A percentile compares a stretch with the other conserved stretches of the same genome.
Conservation (phyloP, 176 grass and related monocot species). For the Triticum timopheevii region DNA sequence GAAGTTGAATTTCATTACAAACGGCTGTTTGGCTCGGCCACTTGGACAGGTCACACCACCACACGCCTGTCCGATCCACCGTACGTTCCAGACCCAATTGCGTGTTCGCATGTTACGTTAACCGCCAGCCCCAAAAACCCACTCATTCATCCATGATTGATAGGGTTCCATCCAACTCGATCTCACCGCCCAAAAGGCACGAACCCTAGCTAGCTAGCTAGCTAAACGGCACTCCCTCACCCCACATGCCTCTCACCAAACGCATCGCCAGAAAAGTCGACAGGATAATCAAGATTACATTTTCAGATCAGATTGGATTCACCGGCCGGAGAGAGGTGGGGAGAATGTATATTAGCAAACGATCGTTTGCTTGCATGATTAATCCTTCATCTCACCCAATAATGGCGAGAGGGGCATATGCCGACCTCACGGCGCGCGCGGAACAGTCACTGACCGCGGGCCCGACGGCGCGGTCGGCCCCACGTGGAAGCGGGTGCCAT, state of each 20-base stretch:
- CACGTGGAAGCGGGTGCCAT: constrained; percentile 6
- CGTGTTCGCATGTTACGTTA: constrained; percentile 20
- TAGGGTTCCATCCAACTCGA: constrained; percentile 23
- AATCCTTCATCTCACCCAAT: constrained; percentile 19
- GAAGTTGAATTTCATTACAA: neutral
- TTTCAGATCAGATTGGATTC: neutral
- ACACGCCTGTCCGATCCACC: neutral
- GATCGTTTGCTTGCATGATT: constrained; percentile 24
- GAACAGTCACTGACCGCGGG: neutral
- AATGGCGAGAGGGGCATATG: neutral
- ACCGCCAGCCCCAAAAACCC: constrained; percentile 3
- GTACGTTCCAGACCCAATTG: neutral
- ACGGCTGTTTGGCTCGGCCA: neutral
- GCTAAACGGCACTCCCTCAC: neutral
- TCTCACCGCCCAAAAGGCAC: constrained; percentile 32
- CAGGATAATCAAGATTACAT: constrained; percentile 6
- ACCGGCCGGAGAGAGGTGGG: too few relatives aligned
- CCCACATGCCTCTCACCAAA: constrained; percentile 47
- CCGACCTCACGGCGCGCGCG: neutral
- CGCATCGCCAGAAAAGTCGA: neutral
- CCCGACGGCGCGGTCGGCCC: neutral
- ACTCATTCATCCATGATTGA: neutral
- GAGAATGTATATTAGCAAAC: neutral
- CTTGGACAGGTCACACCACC: neutral
- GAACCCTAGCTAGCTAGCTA: neutral